Percentiles rank a stretch among this genome's conserved stretches.
Evolutionary conservation across 768 basidiomycete species (phyloP).

Genomic region (Lentinula guzmanii): DNA sequence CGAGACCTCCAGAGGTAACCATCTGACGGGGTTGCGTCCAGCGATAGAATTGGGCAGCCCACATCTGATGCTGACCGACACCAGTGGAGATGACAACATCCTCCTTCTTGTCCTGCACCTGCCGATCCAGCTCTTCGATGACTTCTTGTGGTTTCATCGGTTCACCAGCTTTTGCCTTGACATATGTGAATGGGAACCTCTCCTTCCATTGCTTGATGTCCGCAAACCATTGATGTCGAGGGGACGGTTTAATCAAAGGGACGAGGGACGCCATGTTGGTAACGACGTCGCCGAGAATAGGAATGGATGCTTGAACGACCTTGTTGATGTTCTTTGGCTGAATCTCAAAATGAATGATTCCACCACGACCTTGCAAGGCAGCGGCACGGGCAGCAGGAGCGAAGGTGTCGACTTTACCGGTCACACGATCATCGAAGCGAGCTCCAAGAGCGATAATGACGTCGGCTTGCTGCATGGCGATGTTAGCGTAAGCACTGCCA

Average conservation of each 20-base stretch:
- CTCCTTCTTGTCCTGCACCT: constrained; percentile 76
- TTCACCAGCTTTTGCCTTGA: constrained; percentile 53
- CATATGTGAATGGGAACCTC: constrained; percentile 86
- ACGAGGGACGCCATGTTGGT: constrained; percentile 78
- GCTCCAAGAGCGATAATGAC: constrained; percentile 96
- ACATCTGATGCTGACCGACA: constrained; percentile 99
- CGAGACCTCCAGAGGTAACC: constrained; percentile 93
- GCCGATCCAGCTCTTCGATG: constrained; percentile 83
- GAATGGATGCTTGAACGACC: constrained; percentile 91
- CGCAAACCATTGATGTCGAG: constrained; percentile 76
- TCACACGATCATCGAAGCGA: constrained; percentile 97
- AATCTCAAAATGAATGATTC: constrained; percentile 99
- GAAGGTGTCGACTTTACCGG: constrained; percentile 83
- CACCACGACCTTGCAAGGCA: constrained; percentile 79
- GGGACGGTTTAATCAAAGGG: constrained; percentile 60
- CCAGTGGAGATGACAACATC: constrained; percentile 88
- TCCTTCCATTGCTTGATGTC: constrained; percentile 83
- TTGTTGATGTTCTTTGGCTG: constrained; percentile 99
- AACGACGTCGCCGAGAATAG: constrained; percentile 90
- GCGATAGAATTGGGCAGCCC: constrained; percentile 92
- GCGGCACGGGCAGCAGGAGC: constrained; percentile 89
- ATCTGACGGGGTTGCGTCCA: constrained; percentile 85
- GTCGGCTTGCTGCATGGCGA: constrained; percentile 97
- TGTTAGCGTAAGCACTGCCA: constrained; percentile 93
- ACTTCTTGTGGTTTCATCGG: constrained; percentile 96